Conservation (phyloP, 2,329 filamentous ascomycete species). For the Lasiodiplodia citricola region DNA sequence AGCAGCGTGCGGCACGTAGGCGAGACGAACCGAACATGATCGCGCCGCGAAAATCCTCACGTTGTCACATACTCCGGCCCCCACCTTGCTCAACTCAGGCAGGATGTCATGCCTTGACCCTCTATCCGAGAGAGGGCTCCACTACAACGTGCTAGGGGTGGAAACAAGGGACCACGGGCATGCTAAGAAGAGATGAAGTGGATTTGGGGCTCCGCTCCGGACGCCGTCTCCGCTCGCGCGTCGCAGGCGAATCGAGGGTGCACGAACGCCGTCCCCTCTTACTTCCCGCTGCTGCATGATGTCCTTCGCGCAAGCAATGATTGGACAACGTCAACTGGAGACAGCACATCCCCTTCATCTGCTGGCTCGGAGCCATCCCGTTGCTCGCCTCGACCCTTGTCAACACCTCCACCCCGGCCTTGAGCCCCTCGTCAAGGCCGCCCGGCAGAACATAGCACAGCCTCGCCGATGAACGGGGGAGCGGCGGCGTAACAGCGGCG, state of each 20-base stretch:
- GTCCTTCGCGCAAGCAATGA: background rate
- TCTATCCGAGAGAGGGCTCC: background rate
- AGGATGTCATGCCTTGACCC: background rate
- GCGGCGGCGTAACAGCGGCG: background rate
- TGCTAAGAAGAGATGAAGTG: background rate
- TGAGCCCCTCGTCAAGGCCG: conserved; percentile 9
- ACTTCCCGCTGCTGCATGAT: background rate
- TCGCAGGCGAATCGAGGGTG: background rate
- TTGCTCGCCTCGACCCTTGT: background rate
- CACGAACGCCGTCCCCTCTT: background rate
- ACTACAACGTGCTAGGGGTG: background rate
- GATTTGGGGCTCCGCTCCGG: background rate
- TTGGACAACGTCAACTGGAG: background rate
- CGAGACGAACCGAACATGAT: conserved; percentile 13
- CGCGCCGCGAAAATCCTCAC: conserved; percentile 9
- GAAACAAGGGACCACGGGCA: background rate
- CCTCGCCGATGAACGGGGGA: background rate
- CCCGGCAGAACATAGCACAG: conserved; percentile 11
- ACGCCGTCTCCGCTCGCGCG: background rate
- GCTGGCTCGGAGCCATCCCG: background rate
- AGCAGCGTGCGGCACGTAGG: background rate
- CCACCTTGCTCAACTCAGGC: background rate
- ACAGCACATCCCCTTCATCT: background rate
- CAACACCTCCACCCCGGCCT: background rate
- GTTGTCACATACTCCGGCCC: background rate